These are phyloP conservation scores for Candida parachauliodes DNA, from an alignment of 805 yeast genomes.

Conservation along the genomic window DNA sequence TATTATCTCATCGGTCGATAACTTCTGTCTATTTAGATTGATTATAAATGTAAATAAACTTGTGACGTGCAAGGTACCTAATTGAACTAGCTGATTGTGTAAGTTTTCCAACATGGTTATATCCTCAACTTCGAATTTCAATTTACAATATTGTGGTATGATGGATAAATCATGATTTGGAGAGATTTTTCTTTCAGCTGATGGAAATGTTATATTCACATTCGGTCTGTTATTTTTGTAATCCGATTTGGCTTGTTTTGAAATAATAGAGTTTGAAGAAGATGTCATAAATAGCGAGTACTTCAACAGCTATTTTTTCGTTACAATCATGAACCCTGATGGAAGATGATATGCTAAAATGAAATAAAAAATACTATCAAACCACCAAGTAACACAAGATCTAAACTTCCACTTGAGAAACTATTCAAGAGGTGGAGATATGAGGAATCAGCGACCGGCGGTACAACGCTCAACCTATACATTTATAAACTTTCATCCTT, in stretches of 20 bases:
- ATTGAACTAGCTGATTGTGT: background rate
- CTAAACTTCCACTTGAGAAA: no score
- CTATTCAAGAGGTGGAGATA: no score
- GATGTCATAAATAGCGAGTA: background rate
- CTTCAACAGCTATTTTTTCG: background rate
- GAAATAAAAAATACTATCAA: no score
- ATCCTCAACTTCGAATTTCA: background rate
- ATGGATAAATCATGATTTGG: slow-evolving; percentile 5
- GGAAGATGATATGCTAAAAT: no score
- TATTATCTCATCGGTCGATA: background rate
- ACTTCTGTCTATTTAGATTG: slow-evolving; percentile 5
- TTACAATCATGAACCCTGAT: no score
- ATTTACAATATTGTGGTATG: slow-evolving; percentile 1
- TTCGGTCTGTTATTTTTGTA: background rate
- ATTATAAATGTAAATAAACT: slow-evolving; percentile 2
- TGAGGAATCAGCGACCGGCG: no score
- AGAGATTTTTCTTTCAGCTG: background rate
- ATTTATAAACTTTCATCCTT: no score
- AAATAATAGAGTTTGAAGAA: background rate
- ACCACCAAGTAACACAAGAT: no score
- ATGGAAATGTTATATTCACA: background rate
- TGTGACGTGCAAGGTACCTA: background rate
- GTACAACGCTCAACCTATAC: no score
- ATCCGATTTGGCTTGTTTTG: background rate
- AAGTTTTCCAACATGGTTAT: background rate